Base-by-base conservation (phyloP, 441 rosid species). In the Euphorbia schlechtendalii region DNA sequence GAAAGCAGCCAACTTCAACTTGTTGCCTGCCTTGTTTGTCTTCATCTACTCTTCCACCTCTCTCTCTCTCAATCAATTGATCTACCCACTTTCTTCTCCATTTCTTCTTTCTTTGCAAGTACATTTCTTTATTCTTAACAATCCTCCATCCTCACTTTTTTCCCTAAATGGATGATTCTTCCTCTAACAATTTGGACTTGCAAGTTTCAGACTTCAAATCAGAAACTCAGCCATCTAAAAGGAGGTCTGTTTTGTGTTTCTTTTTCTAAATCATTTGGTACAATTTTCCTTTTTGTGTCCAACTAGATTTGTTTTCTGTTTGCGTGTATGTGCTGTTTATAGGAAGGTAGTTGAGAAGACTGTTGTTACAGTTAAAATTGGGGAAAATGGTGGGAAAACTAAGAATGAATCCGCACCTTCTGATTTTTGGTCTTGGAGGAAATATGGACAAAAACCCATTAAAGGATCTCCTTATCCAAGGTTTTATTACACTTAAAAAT, bases 401-500 rank as follows among this genome's bases (percentile, higher is more conserved):
- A 85, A 85, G 80, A 78, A 73, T 63, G 88, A 87, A 73, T 86
- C 85, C 18, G 82, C 82, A 2, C 90, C 90, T 32, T 75, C 89
- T 69, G 99, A 93, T 82, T 66, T 78, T 64, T 93, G 99, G 99
- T 87, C 97, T 46, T 93, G 99, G 99, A 87, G 97, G 38, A 93
- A 93, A 60, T 93, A 93, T 66, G 99, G 99, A 7, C 97, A 93
- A 64, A 93, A 93, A 68, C 99, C 97, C 63, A 93, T 93, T 65
- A 93, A 90, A 79, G 96, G 96, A 46, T 88, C 97, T 48, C 93
- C 97, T 10, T 83, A 82, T 71, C 99, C 97, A 45, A 88, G 99
- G 97, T 88, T 53, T 8, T n/a, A 10, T 58, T 8, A 8, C 27
- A 18, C 21, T 66, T 14, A 8, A 30, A 46, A 56, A 11, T 54